Conservation (phyloP, 306 rosid genomes). For the peach (Prunus persica) region Prunus_persica_NCBIv2 NC_034010.1:27859501-27860000, state of each 20-base stretch:
- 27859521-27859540: slow-evolving; percentile 4
- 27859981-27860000: background rate
- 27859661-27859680: background rate
- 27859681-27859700: background rate
- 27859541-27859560: background rate
- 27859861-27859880: background rate
- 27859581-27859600: background rate
- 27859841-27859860: background rate
- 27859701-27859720: background rate
- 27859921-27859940: background rate
- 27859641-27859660: too few species aligned
- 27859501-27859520: background rate
- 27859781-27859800: background rate
- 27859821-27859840: background rate
- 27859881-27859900: background rate
- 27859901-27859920: background rate
- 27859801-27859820: background rate
- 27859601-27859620: background rate
- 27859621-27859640: background rate
- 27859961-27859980: background rate
- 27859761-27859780: background rate
- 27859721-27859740: background rate
- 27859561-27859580: background rate
- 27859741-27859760: too few species aligned
- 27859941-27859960: background rate